phyloP scores from a whole-genome alignment of 2,329 filamentous ascomycete species.

The Colletotrichum navitas region DNA sequence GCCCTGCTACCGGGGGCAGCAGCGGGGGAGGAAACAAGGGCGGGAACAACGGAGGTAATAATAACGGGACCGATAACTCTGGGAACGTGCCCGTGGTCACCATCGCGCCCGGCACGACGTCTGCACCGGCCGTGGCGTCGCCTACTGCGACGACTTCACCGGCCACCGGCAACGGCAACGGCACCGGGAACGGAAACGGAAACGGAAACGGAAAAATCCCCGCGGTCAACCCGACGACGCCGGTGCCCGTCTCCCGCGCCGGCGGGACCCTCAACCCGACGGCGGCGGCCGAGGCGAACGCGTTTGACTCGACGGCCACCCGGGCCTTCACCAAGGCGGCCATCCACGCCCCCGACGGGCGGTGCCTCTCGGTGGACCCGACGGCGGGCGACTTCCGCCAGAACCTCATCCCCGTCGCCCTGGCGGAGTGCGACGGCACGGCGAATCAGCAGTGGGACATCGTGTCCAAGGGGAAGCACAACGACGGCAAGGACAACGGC shows the following conservation, averaged over 20 bases:
- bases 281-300: constrained; percentile 62
- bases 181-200: constrained; percentile 13
- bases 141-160: constrained; percentile 15
- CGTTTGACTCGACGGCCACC: constrained; percentile 60
- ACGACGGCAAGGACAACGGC: constrained; percentile 55
- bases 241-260: constrained; percentile 63
- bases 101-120: constrained; percentile 9
- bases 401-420: constrained; percentile 64
- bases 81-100: constrained; percentile 16
- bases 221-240: constrained; percentile 55
- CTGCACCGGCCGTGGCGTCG: neutral
- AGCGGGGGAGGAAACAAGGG: constrained; percentile 4
- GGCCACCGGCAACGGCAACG: constrained; percentile 15
- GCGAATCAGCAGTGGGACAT: constrained; percentile 65
- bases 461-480: constrained; percentile 63
- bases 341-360: constrained; percentile 62
- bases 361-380: constrained; percentile 65
- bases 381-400: constrained; percentile 66
- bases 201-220: constrained; percentile 39
- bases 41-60: neutral
- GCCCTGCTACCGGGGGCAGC: neutral
- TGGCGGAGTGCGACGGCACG: constrained; percentile 59
- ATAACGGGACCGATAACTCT: constrained; percentile 1
- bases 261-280: constrained; percentile 63
- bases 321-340: constrained; percentile 59